Conservation (phyloP, 1,139 yeast species). For the Yamadazyma atmosphaerica region DNA sequence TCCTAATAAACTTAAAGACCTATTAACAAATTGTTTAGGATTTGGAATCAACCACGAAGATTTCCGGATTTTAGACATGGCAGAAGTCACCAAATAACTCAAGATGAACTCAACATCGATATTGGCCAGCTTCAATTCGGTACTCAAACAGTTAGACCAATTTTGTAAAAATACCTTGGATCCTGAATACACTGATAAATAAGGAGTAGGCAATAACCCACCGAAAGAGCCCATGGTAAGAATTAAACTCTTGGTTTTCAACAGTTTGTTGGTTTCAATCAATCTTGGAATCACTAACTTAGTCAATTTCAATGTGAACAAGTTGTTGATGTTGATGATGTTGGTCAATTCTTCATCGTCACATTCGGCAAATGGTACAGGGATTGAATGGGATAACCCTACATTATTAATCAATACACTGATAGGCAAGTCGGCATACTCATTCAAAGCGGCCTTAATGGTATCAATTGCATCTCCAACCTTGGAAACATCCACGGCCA, state of each 20-base stretch:
- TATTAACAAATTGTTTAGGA: conserved; percentile 73
- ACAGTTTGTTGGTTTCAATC: conserved; percentile 46
- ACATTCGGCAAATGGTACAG: conserved; percentile 89
- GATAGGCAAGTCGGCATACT: conserved; percentile 46
- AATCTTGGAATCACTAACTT: conserved; percentile 72
- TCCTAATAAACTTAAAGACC: conserved; percentile 70
- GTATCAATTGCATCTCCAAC: conserved; percentile 52
- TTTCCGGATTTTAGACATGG: conserved; percentile 91
- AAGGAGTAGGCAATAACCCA: conserved; percentile 90
- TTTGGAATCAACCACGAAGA: conserved; percentile 76
- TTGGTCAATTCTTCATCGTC: conserved; percentile 67
- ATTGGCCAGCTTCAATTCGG: conserved; percentile 66
- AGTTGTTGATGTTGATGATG: conserved; percentile 82
- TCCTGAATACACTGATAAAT: conserved; percentile 91
- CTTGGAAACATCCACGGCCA: conserved; percentile 82
- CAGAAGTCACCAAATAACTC: conserved; percentile 91
- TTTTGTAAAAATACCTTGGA: conserved; percentile 92
- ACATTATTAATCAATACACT: conserved; percentile 86
- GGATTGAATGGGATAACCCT: conserved; percentile 92
- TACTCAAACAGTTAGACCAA: conserved; percentile 90
- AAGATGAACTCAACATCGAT: conserved; percentile 85
- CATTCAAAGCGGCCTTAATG: conserved; percentile 22
- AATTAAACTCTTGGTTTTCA: conserved; percentile 63
- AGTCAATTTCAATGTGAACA: conserved; percentile 82
- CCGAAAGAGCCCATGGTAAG: conserved; percentile 97